A percentile compares a stretch with the other conserved stretches of the same genome.
These are phyloP conservation scores for Coemansia sp. DNA, from an alignment of 192 early-diverging fungal genomes.

Conservation along the genomic window DNA sequence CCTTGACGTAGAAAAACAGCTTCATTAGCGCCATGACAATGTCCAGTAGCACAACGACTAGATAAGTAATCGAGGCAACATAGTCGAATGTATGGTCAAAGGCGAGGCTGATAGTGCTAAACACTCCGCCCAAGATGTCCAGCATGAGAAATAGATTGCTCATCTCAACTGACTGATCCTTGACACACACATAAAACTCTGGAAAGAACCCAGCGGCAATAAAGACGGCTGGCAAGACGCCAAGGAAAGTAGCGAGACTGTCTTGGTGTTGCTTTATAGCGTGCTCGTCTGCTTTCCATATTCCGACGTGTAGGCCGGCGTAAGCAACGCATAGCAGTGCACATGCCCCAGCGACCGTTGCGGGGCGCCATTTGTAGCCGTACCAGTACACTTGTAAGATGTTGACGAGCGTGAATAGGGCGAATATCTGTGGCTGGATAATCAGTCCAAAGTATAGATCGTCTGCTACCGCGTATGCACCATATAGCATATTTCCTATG, in stretches of 20 bases:
- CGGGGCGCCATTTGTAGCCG: conserved; percentile 28
- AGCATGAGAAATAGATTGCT: conserved; percentile 51
- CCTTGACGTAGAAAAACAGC: conserved; percentile 34
- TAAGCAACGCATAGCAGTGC: conserved; percentile 36
- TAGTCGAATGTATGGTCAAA: conserved; percentile 57
- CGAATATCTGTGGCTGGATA: conserved; percentile 56
- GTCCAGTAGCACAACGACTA: conserved; percentile 51
- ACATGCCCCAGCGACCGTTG: neutral
- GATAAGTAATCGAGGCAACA: conserved; percentile 54
- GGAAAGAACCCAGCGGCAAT: conserved; percentile 56
- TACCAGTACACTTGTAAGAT: conserved; percentile 55
- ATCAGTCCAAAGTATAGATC: conserved; percentile 45
- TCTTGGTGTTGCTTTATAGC: conserved; percentile 31
- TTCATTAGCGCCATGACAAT: conserved; percentile 50
- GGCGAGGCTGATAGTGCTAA: conserved; percentile 53
- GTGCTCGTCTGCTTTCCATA: conserved; percentile 43
- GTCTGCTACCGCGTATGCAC: conserved; percentile 45
- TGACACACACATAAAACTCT: conserved; percentile 53
- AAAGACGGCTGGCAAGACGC: conserved; percentile 48
- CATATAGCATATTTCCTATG: conserved; percentile 47
- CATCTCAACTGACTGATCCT: conserved; percentile 54
- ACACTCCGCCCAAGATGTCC: conserved; percentile 46
- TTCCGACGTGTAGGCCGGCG: conserved; percentile 44
- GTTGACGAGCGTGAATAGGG: conserved; percentile 49
- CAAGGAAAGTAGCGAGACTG: conserved; percentile 35